Conservation (phyloP, 176 grass and related monocot genomes). For the Rhynchospora tenuis region DNA sequence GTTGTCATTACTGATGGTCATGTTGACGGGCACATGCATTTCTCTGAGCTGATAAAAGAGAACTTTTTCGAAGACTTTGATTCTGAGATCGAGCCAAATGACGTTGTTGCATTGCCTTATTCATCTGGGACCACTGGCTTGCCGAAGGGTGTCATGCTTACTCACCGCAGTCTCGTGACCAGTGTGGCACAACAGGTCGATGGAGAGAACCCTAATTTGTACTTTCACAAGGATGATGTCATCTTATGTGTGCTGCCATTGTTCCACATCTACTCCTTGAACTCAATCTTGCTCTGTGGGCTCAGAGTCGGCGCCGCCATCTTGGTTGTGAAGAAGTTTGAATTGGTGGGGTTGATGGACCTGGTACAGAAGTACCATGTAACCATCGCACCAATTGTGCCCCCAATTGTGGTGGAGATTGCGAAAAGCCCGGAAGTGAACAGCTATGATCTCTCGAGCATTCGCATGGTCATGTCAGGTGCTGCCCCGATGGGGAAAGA, state of each 20-base stretch:
- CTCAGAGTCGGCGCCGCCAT: slow-evolving; percentile 56
- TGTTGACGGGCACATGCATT: slow-evolving; percentile 35
- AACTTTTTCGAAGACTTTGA: slow-evolving; percentile 31
- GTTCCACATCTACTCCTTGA: slow-evolving; percentile 98
- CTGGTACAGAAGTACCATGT: slow-evolving; percentile 38
- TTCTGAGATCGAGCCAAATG: slow-evolving; percentile 45
- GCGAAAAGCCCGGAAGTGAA: slow-evolving; percentile 69
- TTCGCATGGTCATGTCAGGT: slow-evolving; percentile 83
- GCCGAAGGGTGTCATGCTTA: slow-evolving; percentile 96
- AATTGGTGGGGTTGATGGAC: slow-evolving; percentile 40
- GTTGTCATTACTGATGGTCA: slow-evolving; percentile 39
- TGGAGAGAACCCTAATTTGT: slow-evolving; percentile 82
- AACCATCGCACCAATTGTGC: slow-evolving; percentile 70
- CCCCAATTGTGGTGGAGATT: slow-evolving; percentile 88
- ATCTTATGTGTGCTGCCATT: slow-evolving; percentile 69
- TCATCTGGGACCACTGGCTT: slow-evolving; percentile 82
- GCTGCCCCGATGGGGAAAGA: slow-evolving; percentile 87
- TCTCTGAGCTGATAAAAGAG: slow-evolving; percentile 37
- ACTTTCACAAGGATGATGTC: slow-evolving; percentile 70
- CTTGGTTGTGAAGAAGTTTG: slow-evolving; percentile 80
- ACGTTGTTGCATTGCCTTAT: slow-evolving; percentile 71
- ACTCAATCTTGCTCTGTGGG: slow-evolving; percentile 73
- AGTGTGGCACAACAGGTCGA: slow-evolving; percentile 87
- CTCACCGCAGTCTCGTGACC: slow-evolving; percentile 85
- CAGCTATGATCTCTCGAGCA: slow-evolving; percentile 53